phyloP scores from a whole-genome alignment of 495 filamentous ascomycete genomes.

The Podospora tetraspora region DNA sequence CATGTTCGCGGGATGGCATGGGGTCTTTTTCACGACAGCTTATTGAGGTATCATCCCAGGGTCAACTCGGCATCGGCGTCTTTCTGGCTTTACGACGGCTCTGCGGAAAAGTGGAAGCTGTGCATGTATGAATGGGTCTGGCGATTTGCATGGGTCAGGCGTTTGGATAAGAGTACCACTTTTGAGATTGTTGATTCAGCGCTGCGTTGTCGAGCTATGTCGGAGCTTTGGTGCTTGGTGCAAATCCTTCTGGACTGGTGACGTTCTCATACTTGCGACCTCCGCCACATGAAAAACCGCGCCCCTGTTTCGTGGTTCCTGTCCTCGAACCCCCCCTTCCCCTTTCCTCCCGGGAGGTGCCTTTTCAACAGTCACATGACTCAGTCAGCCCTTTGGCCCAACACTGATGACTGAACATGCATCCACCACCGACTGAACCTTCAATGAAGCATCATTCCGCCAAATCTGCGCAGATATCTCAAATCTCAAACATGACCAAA shows the following conservation, averaged over 20 bases:
- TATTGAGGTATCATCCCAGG: background rate
- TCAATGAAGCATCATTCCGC: background rate
- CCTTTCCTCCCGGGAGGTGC: no score
- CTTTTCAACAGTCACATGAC: background rate
- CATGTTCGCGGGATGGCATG: background rate
- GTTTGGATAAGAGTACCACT: background rate
- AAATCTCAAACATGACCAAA: no score
- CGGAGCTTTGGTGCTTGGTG: no score
- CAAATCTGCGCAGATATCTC: no score
- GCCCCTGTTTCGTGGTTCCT: no score
- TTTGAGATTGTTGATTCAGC: background rate
- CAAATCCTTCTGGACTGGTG: no score
- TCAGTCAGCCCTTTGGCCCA: no score
- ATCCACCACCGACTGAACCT: background rate
- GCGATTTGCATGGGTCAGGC: background rate
- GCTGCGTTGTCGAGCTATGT: background rate
- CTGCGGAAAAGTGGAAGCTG: background rate
- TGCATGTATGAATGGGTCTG: background rate
- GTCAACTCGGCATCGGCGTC: background rate
- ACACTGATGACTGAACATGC: background rate
- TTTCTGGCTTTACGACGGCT: background rate
- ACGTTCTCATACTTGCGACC: no score
- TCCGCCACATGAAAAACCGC: no score
- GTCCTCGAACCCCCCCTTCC: no score
- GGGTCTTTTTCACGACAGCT: background rate